phyloP scores from a whole-genome alignment of 495 filamentous ascomycete genomes.

The Penicillium paxilli region DNA sequence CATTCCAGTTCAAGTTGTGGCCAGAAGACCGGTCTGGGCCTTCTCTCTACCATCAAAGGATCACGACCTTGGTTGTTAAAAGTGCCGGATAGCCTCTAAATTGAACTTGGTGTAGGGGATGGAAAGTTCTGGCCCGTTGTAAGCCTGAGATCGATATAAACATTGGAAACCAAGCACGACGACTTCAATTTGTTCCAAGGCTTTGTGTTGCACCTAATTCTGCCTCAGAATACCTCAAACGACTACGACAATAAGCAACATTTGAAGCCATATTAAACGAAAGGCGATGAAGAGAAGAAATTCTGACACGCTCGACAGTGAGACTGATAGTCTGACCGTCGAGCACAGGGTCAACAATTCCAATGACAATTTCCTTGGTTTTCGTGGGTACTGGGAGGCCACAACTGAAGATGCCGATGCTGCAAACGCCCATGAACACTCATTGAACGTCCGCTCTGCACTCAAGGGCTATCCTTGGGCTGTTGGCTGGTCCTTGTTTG shows the following conservation, averaged over 20 bases:
- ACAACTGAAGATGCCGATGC: neutral
- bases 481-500: conserved; percentile 41
- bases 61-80: neutral
- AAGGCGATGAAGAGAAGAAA: neutral
- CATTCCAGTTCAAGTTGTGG: neutral
- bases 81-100: too few species aligned
- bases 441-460: neutral
- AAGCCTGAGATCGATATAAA: too few species aligned
- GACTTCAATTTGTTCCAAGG: too few species aligned
- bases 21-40: neutral
- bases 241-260: too few species aligned
- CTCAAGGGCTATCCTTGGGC: conserved; percentile 42
- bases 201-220: too few species aligned
- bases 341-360: neutral
- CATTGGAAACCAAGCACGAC: too few species aligned
- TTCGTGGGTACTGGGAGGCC: neutral
- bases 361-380: neutral
- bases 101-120: too few species aligned
- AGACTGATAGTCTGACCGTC: neutral
- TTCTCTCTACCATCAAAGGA: neutral
- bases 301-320: neutral
- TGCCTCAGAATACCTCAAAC: too few species aligned
- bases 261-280: too few species aligned
- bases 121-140: too few species aligned
- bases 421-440: neutral